A percentile compares a stretch with the other conserved stretches of the same genome.
These are phyloP conservation scores for Henckelia pumila DNA, from an alignment of 257 asterid species.

Conservation along the genomic window DNA sequence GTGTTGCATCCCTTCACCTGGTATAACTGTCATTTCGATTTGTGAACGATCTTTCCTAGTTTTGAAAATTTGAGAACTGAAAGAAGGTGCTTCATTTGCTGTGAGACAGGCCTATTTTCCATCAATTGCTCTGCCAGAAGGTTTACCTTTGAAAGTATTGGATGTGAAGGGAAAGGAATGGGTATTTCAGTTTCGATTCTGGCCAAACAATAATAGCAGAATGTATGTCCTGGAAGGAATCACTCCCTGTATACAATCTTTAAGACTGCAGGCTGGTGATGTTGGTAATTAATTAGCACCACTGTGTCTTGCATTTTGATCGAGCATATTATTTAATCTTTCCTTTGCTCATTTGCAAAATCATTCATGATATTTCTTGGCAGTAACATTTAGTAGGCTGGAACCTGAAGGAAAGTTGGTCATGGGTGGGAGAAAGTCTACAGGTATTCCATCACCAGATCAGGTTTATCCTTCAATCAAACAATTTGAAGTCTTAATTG, in stretches of 20 bases:
- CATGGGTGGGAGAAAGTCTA: constrained; percentile 88
- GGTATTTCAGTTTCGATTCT: constrained; percentile 91
- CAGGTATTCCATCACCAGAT: constrained; percentile 45
- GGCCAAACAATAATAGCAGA: constrained; percentile 98
- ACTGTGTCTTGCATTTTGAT: constrained; percentile 9
- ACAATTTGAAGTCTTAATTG: constrained; percentile 5
- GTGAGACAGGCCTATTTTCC: constrained; percentile 81
- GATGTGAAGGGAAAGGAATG: constrained; percentile 89
- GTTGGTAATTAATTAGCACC: constrained; percentile 59
- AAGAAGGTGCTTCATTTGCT: constrained; percentile 25
- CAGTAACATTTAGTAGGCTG: constrained; percentile 93
- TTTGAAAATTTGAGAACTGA: constrained; percentile 11
- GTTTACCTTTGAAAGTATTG: constrained; percentile 70
- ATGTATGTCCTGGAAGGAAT: constrained; percentile 98
- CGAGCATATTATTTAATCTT: neutral
- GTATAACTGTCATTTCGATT: neutral
- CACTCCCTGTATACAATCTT: constrained; percentile 91
- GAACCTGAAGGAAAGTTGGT: constrained; percentile 94
- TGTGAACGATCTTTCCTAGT: constrained; percentile 12
- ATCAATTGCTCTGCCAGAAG: constrained; percentile 82
- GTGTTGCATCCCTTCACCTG: neutral
- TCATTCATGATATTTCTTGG: constrained; percentile 30
- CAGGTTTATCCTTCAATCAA: constrained; percentile 52
- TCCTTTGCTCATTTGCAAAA: constrained; percentile 25
- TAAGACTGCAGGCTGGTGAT: constrained; percentile 98